A percentile compares a stretch with the other conserved stretches of the same genome.
Evolutionary conservation across 352 stramenopile species (phyloP).

Genomic region (Globisporangium mamillatum): DNA sequence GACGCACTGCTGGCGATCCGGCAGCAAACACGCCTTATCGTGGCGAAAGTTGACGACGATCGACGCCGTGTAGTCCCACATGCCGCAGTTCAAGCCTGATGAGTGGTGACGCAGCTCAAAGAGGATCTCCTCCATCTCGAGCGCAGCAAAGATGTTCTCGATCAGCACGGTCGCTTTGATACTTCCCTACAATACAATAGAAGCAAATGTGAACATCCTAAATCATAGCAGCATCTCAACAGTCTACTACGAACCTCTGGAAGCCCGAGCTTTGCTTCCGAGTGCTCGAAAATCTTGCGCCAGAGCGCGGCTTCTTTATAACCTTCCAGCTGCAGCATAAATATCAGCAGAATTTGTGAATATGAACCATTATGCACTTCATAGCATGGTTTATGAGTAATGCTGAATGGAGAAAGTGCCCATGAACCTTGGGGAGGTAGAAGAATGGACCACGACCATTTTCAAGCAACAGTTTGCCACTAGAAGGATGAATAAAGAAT

Average conservation of each 20-base stretch:
- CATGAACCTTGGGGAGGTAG: conserved; percentile 90
- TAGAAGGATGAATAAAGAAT: conserved; percentile 14
- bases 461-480: conserved; percentile 69
- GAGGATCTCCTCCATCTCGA: conserved; percentile 97
- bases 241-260: conserved; percentile 40
- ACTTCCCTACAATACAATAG: conserved; percentile 25
- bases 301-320: conserved; percentile 94
- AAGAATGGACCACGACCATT: conserved; percentile 88
- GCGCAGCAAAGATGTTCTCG: conserved; percentile 95
- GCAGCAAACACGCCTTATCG: conserved; percentile 80
- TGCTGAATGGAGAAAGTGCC: not conserved
- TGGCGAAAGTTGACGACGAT: conserved; percentile 94
- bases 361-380: not conserved
- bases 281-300: conserved; percentile 93
- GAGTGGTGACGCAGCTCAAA: conserved; percentile 95
- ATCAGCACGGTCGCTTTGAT: conserved; percentile 94
- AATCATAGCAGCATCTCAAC: not conserved
- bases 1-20: conserved; percentile 85
- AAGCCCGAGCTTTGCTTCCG: conserved; percentile 86
- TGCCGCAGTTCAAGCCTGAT: conserved; percentile 94
- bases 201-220: not conserved
- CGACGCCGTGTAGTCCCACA: conserved; percentile 97
- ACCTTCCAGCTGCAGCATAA: conserved; percentile 67
- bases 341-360: not conserved
- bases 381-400: not conserved